A percentile compares a stretch with the other conserved stretches of the same genome.
These are phyloP conservation scores for Crataegus laevigata DNA, from an alignment of 306 rosid species.

Conservation along the genomic window DNA sequence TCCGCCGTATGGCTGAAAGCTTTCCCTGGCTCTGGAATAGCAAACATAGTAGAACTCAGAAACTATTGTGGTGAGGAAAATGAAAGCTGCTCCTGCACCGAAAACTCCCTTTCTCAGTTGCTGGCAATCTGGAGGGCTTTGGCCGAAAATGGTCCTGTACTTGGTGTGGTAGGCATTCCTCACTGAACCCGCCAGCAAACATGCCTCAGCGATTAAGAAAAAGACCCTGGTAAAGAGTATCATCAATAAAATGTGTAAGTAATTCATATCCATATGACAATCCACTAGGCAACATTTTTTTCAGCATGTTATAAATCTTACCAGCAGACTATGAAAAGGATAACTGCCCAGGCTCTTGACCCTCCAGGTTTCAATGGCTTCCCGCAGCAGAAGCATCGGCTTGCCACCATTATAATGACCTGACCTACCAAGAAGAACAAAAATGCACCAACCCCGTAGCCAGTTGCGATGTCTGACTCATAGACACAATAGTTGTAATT, in stretches of 20 bases:
- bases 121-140: constrained; percentile 47
- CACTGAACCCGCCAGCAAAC: constrained; percentile 90
- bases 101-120: constrained; percentile 86
- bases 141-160: constrained; percentile 42
- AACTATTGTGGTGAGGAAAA: constrained; percentile 56
- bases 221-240: constrained; percentile 49
- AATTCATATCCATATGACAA: constrained; percentile 1
- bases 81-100: constrained; percentile 84
- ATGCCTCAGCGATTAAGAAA: constrained; percentile 83
- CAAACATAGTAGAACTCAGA: constrained; percentile 67
- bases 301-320: constrained; percentile 21
- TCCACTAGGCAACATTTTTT: background rate
- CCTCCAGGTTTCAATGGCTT: constrained; percentile 84
- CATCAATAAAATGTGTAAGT: background rate
- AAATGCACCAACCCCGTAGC: constrained; percentile 93
- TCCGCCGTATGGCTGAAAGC: constrained; percentile 58
- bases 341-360: constrained; percentile 75
- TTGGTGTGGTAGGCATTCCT: constrained; percentile 89
- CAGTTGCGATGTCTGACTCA: constrained; percentile 74
- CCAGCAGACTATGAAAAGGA: constrained; percentile 95
- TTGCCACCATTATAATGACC: constrained; percentile 68
- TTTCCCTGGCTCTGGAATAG: constrained; percentile 79
- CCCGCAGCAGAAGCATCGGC: constrained; percentile 97
- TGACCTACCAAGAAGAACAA: constrained; percentile 75
- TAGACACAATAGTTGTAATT: constrained; percentile 63